A percentile compares a stretch with the other conserved stretches of the same genome.
Conservation (phyloP, 2,329 filamentous ascomycete genomes). For the Plenodomus tracheiphilus region DNA sequence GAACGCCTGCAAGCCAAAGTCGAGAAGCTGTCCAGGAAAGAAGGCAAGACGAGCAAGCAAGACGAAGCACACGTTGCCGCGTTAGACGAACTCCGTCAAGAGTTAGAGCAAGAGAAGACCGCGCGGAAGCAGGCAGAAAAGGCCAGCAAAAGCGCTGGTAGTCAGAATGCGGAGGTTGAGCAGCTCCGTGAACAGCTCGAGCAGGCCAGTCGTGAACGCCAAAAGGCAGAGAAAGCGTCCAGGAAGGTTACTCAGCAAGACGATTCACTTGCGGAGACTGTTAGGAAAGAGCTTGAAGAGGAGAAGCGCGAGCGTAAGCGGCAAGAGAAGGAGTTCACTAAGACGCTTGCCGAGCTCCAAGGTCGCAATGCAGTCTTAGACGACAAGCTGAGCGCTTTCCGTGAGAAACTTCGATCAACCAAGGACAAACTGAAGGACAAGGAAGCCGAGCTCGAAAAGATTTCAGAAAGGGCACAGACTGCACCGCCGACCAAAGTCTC, state of each 20-base stretch:
- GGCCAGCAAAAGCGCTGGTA: slow-evolving; percentile 37
- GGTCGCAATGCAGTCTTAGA: slow-evolving; percentile 67
- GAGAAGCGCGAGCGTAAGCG: slow-evolving; percentile 57
- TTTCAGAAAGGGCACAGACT: slow-evolving; percentile 48
- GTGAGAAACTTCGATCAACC: slow-evolving; percentile 68
- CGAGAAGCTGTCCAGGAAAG: slow-evolving; percentile 39
- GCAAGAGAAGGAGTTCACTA: slow-evolving; percentile 57
- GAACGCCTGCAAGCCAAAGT: slow-evolving; percentile 38
- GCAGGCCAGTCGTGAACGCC: slow-evolving; percentile 44
- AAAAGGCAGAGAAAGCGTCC: slow-evolving; percentile 33
- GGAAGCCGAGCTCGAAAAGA: slow-evolving; percentile 53
- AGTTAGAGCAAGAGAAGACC: slow-evolving; percentile 50
- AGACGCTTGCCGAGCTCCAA: slow-evolving; percentile 63
- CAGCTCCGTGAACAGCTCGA: slow-evolving; percentile 44
- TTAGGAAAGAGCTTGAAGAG: slow-evolving; percentile 55
- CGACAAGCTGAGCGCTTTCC: slow-evolving; percentile 69
- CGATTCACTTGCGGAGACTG: slow-evolving; percentile 49
- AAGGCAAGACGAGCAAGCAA: slow-evolving; percentile 42
- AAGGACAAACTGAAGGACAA: slow-evolving; percentile 74
- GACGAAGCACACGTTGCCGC: slow-evolving; percentile 36
- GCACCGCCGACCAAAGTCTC: slow-evolving; percentile 34
- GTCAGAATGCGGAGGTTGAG: slow-evolving; percentile 30
- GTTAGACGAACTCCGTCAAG: slow-evolving; percentile 35
- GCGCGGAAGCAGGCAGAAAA: slow-evolving; percentile 36
- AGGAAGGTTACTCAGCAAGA: slow-evolving; percentile 48